Base-by-base conservation (phyloP, 2,329 filamentous ascomycete species). In the Fusarium sublunatum region DNA sequence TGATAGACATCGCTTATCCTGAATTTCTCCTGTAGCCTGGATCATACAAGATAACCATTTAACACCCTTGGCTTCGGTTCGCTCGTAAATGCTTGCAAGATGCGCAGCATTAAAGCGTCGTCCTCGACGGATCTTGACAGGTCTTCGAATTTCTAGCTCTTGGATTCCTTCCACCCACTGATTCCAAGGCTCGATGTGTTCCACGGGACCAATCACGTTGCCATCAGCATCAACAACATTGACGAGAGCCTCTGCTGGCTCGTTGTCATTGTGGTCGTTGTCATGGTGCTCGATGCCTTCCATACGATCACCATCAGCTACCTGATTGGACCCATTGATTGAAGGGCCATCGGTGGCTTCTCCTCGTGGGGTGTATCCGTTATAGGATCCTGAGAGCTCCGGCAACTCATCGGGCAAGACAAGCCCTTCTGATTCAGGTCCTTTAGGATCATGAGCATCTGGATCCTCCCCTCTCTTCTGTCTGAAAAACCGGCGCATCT, bases 1-100 rank as follows among this genome's bases (percentile, higher is more conserved):
- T 1, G 74, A 76, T 1, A 71, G 61, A 47, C 82, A 84, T 26
- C 76, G 74, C 19, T 72, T 68, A 0, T 67, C 59, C 53, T 81
- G 79, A 4, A 79, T 53, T 11, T 77, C 72, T 2, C 82, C 82
- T 0, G 76, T 82, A 2, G 82, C 82, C 57, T 84, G 81, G 29
- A 83, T 81, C 75, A 82, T 81, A 53, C 78, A 79, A 11, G 78
- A 77, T 7, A 82, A 63, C 80, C 80, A 83, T 61, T 79, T 81
- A 44, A 78, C 74, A 1, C 74, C 76, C 61, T 81, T 80, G 3
- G 68, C 70, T 41, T 81, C 78, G n/a, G 70, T 72, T 7, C 77
- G 74, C 11, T 78, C 76, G 48, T 80, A 79, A 32, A 83, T 78
- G 26, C 67, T 73, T 4, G 75, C 72, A 8, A 82, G 72, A 7